Conservation (phyloP, 352 stramenopile species). For the Globisporangium lucens region DNA sequence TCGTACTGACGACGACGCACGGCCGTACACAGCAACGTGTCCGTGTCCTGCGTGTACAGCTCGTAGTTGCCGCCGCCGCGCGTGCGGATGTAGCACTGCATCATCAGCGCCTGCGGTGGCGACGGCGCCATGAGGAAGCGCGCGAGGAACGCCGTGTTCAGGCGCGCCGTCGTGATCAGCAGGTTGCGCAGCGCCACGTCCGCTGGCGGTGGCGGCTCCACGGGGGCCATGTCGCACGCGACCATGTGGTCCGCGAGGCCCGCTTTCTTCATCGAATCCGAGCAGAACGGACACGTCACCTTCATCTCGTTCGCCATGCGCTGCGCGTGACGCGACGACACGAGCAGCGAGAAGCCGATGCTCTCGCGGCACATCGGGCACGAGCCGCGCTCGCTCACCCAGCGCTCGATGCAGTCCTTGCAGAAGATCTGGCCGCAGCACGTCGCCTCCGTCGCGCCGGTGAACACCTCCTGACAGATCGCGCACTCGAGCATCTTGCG, state of each 20-base stretch:
- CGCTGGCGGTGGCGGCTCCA: constrained; percentile 68
- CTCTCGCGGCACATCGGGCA: constrained; percentile 81
- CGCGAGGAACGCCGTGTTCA: constrained; percentile 49
- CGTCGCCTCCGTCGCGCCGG: constrained; percentile 62
- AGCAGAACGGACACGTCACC: constrained; percentile 64
- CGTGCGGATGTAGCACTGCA: constrained; percentile 87
- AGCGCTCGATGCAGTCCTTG: constrained; percentile 81
- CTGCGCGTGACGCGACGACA: constrained; percentile 64
- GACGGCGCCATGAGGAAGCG: constrained; percentile 60
- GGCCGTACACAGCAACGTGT: constrained; percentile 73
- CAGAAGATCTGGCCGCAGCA: constrained; percentile 86
- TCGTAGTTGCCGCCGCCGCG: constrained; percentile 81
- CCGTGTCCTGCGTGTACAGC: constrained; percentile 79
- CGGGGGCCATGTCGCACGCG: constrained; percentile 58
- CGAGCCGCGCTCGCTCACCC: constrained; percentile 75
- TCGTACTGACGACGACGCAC: constrained; percentile 82
- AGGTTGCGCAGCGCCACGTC: constrained; percentile 67
- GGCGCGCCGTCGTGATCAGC: constrained; percentile 50
- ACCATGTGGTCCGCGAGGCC: constrained; percentile 58
- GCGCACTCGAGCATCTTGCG: constrained; percentile 86
- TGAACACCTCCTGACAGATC: constrained; percentile 85
- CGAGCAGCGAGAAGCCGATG: constrained; percentile 67
- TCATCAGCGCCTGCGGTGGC: constrained; percentile 65
- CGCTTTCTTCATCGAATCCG: constrained; percentile 72
- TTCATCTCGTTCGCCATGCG: constrained; percentile 87